Base-by-base conservation (phyloP, 768 basidiomycete genomes). In the Leucocoprinus leucothites region DNA sequence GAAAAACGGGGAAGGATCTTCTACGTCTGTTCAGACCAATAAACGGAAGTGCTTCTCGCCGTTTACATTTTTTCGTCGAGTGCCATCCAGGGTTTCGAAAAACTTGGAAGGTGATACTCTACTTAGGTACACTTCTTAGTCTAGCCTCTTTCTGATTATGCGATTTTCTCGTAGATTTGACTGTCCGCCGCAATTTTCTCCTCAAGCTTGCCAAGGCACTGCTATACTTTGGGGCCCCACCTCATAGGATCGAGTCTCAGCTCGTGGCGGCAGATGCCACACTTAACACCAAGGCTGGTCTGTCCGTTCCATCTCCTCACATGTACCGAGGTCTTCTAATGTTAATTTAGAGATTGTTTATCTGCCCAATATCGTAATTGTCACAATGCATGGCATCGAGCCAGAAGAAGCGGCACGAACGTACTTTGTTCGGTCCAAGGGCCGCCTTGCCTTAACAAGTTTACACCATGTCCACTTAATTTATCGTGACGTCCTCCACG, bases 141-240 rank as follows among this genome's bases (percentile, higher is more conserved):
- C 22, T 19, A 5, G 9, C 35, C 6, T 9, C 9, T 22, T 8
- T 14, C 24, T 22, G 22, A 22, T 25, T 19, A n/a, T 40, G 9
- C n/a, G 7, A 9, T 40, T 24, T 26, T 45, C 19, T 24, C 45
- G 16, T 25, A 51, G 40, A 51, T 25, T 14, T 51, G n/a, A 18
- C 16, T 24, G 18, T 43, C 26, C 50, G 50, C 22, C 76, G 79
- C 54, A 84, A 86, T 51, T 97, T 97, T 72, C 78, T 97, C 48
- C 74, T 95, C 62, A 87, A 86, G 65, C 80, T 97, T 22, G 91
- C 92, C 2, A 89, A 91, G 66, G 90, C 91, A 9, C 79, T 98
- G 56, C 82, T 98, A 66, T 79, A 85, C n/a, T 95, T 91, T 67
- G 94, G 94, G 18, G 90, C 94, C n/a, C 94, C 94, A 1, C 93